A percentile compares a stretch with the other conserved stretches of the same genome.
Conservation (phyloP, 208 protist genomes). For the Trypanosoma rangeli region DNA sequence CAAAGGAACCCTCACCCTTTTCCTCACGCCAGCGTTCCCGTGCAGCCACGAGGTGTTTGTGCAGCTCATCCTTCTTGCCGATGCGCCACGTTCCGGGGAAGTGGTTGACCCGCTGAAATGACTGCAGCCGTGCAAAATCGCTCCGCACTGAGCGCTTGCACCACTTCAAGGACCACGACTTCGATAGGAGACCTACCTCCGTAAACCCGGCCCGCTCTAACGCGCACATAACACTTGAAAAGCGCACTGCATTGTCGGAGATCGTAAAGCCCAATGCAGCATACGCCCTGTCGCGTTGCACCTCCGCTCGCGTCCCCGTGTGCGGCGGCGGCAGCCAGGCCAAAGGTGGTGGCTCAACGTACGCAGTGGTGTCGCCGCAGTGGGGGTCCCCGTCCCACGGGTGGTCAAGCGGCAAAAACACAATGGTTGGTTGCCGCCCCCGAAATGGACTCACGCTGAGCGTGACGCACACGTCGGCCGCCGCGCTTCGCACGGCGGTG, state of each 20-base stretch:
- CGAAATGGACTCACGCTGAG: slow-evolving; percentile 54
- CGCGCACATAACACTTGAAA: slow-evolving; percentile 56
- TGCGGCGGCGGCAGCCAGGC: background rate
- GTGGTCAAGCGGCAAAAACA: slow-evolving; percentile 46
- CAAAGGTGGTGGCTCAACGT: slow-evolving; percentile 18
- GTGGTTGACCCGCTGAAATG: slow-evolving; percentile 87
- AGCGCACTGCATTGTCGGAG: slow-evolving; percentile 41
- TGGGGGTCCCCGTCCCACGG: slow-evolving; percentile 29
- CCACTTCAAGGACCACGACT: slow-evolving; percentile 64
- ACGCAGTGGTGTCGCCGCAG: slow-evolving; percentile 1
- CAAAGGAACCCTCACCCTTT: slow-evolving; percentile 11
- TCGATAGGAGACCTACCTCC: slow-evolving; percentile 36
- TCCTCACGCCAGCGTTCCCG: slow-evolving; percentile 18
- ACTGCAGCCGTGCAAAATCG: slow-evolving; percentile 37
- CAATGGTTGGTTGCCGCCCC: slow-evolving; percentile 40
- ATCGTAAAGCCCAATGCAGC: slow-evolving; percentile 46
- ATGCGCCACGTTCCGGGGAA: slow-evolving; percentile 86
- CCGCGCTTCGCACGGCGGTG: slow-evolving; percentile 12
- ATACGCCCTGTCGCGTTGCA: slow-evolving; percentile 27
- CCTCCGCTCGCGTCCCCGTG: background rate
- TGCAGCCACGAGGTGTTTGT: slow-evolving; percentile 45
- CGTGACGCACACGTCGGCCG: slow-evolving; percentile 24
- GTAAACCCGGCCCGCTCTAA: slow-evolving; percentile 52
- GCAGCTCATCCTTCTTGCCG: slow-evolving; percentile 81
- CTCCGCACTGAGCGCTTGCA: slow-evolving; percentile 56